Evolutionary conservation across 768 basidiomycete genomes (phyloP).

Genomic region (Clitopilus passeckerianus): DNA sequence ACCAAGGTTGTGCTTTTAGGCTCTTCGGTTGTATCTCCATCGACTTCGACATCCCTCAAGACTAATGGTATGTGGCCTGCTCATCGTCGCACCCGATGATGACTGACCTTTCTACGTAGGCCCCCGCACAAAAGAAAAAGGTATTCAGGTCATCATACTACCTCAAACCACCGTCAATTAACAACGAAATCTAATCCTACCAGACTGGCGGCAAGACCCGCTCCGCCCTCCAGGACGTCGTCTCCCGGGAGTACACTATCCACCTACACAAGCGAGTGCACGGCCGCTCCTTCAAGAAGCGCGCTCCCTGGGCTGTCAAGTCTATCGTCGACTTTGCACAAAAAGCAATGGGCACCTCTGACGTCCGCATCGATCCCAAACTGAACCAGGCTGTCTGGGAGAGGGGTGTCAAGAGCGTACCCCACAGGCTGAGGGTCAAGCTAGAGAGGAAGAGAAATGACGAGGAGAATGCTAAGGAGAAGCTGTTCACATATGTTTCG

Average conservation of each 20-base stretch:
- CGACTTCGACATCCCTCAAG: slow-evolving; percentile 59
- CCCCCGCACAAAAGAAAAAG: slow-evolving; percentile 54
- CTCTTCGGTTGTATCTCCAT: slow-evolving; percentile 31
- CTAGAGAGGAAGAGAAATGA: slow-evolving; percentile 99
- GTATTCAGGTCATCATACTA: slow-evolving; percentile 19
- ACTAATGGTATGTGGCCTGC: slow-evolving; percentile 48
- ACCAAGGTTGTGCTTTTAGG: slow-evolving; percentile 11
- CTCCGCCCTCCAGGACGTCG: slow-evolving; percentile 96
- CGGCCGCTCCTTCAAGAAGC: slow-evolving; percentile 94
- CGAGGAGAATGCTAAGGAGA: slow-evolving; percentile 98
- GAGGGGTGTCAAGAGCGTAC: slow-evolving; percentile 90
- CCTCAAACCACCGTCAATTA: neutral
- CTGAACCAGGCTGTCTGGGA: slow-evolving; percentile 97
- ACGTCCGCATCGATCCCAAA: slow-evolving; percentile 92
- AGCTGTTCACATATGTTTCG: slow-evolving; percentile 88
- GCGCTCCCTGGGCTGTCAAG: slow-evolving; percentile 95
- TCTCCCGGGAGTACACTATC: slow-evolving; percentile 98
- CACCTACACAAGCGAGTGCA: slow-evolving; percentile 95
- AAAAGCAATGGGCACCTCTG: slow-evolving; percentile 93
- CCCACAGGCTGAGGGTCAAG: slow-evolving; percentile 87
- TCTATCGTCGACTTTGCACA: slow-evolving; percentile 88
- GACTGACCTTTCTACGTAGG: slow-evolving; percentile 27
- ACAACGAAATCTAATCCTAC: neutral
- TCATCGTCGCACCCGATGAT: slow-evolving; percentile 1
- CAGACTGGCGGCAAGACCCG: slow-evolving; percentile 83